Percentiles rank a stretch among this genome's conserved stretches.
phyloP scores from a whole-genome alignment of 1,284 basidiomycete genomes.

The Cutaneotrichosporon mucoides region DNA sequence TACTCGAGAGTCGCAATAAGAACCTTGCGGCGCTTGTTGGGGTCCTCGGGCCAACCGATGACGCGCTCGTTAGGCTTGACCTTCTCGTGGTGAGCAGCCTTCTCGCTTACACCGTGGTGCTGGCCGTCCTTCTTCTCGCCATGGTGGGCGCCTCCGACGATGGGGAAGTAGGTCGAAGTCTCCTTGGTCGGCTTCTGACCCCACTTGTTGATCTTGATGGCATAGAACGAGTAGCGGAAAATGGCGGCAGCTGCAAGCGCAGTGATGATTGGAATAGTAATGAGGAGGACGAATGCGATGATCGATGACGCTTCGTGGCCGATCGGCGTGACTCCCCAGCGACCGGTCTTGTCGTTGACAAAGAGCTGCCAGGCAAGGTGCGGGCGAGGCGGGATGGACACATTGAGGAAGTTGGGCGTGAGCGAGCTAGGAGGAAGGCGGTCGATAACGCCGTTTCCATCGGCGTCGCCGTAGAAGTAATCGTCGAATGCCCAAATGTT shows the following conservation, averaged over 20 bases:
- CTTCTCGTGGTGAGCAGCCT: conserved; percentile 55
- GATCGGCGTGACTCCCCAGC: conserved; percentile 72
- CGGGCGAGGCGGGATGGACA: conserved; percentile 57
- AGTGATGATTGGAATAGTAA: conserved; percentile 76
- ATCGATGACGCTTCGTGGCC: conserved; percentile 74
- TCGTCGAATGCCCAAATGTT: conserved; percentile 84
- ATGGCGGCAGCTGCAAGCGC: conserved; percentile 71
- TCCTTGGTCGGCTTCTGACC: conserved; percentile 63
- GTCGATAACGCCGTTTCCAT: conserved; percentile 79
- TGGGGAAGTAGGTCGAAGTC: conserved; percentile 48
- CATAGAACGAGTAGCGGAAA: conserved; percentile 94
- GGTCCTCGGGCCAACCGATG: conserved; percentile 90
- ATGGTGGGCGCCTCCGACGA: conserved; percentile 60
- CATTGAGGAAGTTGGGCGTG: conserved; percentile 78
- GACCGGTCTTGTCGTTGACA: conserved; percentile 69
- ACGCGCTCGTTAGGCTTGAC: conserved; percentile 56
- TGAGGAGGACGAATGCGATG: conserved; percentile 75
- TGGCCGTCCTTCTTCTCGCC: conserved; percentile 34
- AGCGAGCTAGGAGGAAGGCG: conserved; percentile 80
- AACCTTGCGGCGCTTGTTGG: conserved; percentile 79
- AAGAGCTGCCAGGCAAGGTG: conserved; percentile 78
- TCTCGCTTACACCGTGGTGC: conserved; percentile 41
- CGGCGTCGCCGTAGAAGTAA: conserved; percentile 83
- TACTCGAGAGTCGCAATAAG: conserved; percentile 88
- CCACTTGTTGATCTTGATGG: conserved; percentile 87